phyloP scores from a whole-genome alignment of 495 filamentous ascomycete species.

The Lasiosphaeria miniovina region DNA sequence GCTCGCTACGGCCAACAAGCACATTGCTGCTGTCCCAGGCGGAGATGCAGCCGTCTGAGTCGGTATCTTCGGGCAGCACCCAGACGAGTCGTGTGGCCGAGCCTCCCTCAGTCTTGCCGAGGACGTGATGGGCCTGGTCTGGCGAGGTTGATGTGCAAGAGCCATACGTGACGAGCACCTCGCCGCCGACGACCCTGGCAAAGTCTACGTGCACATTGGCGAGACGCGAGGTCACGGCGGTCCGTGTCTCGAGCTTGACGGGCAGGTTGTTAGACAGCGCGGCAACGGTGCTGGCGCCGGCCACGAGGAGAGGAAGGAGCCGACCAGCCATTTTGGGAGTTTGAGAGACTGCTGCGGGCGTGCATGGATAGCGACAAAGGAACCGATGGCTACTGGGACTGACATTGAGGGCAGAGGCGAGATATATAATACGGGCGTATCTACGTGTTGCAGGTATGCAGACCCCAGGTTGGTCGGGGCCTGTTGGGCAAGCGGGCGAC shows the following conservation, averaged over 20 bases:
- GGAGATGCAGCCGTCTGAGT: conserved; percentile 48
- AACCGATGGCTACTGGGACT: no score
- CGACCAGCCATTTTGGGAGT: not conserved
- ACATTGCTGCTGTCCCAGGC: conserved; percentile 43
- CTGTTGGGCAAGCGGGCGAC: no score
- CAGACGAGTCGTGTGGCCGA: conserved; percentile 46
- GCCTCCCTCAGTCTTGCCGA: conserved; percentile 21
- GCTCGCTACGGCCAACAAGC: conserved; percentile 45
- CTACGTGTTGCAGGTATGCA: no score
- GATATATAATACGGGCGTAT: no score
- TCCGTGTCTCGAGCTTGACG: conserved; percentile 36
- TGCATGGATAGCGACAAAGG: no score
- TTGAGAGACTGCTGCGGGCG: no score
- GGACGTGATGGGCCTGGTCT: conserved; percentile 32
- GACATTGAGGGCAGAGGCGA: no score
- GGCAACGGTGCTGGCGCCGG: conserved; percentile 14
- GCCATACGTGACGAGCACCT: conserved; percentile 43
- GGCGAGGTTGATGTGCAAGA: conserved; percentile 25
- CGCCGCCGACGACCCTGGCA: conserved; percentile 22
- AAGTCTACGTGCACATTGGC: conserved; percentile 44
- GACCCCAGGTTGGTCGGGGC: no score
- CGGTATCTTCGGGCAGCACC: conserved; percentile 47
- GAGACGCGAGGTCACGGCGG: conserved; percentile 39
- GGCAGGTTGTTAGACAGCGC: conserved; percentile 18
- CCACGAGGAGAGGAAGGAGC: conserved; percentile 8